Evolutionary conservation across 768 basidiomycete genomes (phyloP), one percentile per base, ranked within the genome.

Genomic region (Guyanaporus albipodus): DNA sequence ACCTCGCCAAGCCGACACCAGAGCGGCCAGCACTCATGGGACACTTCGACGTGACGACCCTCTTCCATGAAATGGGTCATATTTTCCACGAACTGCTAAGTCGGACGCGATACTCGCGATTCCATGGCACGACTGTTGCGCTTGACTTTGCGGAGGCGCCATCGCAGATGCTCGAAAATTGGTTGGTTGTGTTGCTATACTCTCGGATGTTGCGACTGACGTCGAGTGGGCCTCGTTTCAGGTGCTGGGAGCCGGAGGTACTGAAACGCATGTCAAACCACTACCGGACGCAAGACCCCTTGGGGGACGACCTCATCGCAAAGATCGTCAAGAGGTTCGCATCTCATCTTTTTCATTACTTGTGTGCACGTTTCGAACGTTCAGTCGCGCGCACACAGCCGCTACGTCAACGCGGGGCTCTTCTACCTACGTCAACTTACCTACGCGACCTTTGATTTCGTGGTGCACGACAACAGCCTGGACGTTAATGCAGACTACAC

Each of bases 91-190:
- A 77, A 17, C 63, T 93, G 35, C 66, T 89, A 42, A 83, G 80
- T 58, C 72, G 68, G 51, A 90, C 87, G 22, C 78, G 76, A 50
- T 90, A 80, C 61, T 67, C 82, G 19, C 70, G 82, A 21, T 92
- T 91, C 77, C 88, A 91, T 55, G 89, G 90, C 11, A 88, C 86
- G 19, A 76, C 77, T 38, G 84, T 86, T 26, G 83, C 85, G 3
- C 67, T 83, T 15, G 88, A 89, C 64, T 90, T 90, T 53, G 88
- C 87, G 7, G 88, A 91, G 66, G 90, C 89, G 1, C 91, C 91
- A 0, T 86, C 83, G n/a, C 87, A 93, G 68, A 91, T 91, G 90
- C 70, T 91, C 48, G 90, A 93, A 68, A 90, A 91, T 59, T 91
- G 90, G 89, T 81, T 42, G 9, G 66, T 46, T 10, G 7, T 14